Percentiles rank a stretch among this genome's conserved stretches.
These are phyloP conservation scores for Linderniella brevidens DNA, from an alignment of 257 asterid species.

Conservation along the genomic window DNA sequence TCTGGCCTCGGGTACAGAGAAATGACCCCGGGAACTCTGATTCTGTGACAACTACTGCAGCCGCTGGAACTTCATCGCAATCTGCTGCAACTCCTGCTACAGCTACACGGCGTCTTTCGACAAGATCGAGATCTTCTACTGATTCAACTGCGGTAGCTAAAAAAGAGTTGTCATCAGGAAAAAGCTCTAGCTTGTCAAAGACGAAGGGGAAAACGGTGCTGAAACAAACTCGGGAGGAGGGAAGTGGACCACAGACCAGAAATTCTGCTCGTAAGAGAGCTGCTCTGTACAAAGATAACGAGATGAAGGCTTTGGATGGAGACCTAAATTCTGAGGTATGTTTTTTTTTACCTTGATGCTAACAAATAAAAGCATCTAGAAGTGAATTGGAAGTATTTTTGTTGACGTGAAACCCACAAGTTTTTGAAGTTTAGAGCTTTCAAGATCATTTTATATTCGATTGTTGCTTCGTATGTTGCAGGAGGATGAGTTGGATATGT, in stretches of 20 bases:
- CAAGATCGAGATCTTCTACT: slow-evolving; percentile 58
- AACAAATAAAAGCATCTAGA: background rate
- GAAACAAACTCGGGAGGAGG: slow-evolving; percentile 62
- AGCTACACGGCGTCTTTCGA: slow-evolving; percentile 55
- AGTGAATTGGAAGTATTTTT: no score
- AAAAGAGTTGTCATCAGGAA: slow-evolving; percentile 46
- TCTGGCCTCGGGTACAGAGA: slow-evolving; percentile 82
- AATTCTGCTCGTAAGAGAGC: slow-evolving; percentile 74
- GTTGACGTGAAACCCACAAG: no score
- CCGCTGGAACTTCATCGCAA: slow-evolving; percentile 36
- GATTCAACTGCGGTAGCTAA: slow-evolving; percentile 39
- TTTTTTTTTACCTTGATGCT: background rate
- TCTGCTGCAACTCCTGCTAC: slow-evolving; percentile 49
- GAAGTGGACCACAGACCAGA: slow-evolving; percentile 84
- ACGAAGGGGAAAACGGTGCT: slow-evolving; percentile 89
- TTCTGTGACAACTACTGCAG: slow-evolving; percentile 36
- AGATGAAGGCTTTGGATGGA: slow-evolving; percentile 56
- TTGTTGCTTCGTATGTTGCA: slow-evolving; percentile 15
- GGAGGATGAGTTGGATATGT: slow-evolving; percentile 85
- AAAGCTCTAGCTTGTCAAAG: slow-evolving; percentile 41
- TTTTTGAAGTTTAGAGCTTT: no score
- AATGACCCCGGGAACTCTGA: slow-evolving; percentile 37
- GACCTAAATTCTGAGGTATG: slow-evolving; percentile 87
- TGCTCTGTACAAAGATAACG: slow-evolving; percentile 66
- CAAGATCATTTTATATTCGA: no score